Evolutionary conservation across 768 basidiomycete genomes (phyloP).

Genomic region (Omphalotus guepiniiformis): DNA sequence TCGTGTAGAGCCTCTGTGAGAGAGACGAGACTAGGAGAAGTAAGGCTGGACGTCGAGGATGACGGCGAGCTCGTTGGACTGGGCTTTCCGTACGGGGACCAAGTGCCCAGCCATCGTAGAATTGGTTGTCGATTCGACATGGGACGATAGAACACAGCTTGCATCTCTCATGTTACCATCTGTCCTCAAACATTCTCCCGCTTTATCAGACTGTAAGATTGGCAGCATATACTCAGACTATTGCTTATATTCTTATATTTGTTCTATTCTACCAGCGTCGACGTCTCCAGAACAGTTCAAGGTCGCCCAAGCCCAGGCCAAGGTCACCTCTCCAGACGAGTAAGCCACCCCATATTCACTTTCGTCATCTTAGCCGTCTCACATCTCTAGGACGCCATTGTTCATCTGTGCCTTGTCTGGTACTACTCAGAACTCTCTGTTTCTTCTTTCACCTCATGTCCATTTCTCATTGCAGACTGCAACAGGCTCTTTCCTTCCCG

Average conservation of each 20-base stretch:
- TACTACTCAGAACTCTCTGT: conserved; percentile 20
- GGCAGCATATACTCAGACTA: not conserved
- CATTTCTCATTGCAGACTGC: conserved; percentile 42
- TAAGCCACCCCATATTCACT: conserved; percentile 28
- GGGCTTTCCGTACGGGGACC: conserved; percentile 18
- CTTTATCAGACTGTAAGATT: conserved; percentile 45
- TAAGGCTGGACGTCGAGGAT: conserved; percentile 27
- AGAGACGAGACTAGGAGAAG: conserved; percentile 34
- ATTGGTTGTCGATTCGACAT: conserved; percentile 24
- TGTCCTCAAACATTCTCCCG: conserved; percentile 45
- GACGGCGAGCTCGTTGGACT: conserved; percentile 27
- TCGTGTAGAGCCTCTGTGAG: conserved; percentile 46
- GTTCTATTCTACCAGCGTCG: conserved; percentile 29
- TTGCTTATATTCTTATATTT: conserved; percentile 4
- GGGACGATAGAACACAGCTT: conserved; percentile 2
- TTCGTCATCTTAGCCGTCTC: not conserved
- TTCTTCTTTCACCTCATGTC: not conserved
- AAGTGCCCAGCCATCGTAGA: conserved; percentile 43
- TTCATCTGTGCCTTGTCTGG: conserved; percentile 70
- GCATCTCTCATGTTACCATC: conserved; percentile 35
- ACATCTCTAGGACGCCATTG: conserved; percentile 59
- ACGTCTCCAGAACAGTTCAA: conserved; percentile 54
- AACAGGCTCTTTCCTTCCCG: conserved; percentile 67
- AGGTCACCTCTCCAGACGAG: conserved; percentile 64
- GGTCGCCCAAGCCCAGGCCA: conserved; percentile 41